A percentile compares a stretch with the other conserved stretches of the same genome.
phyloP scores from a whole-genome alignment of 2,329 filamentous ascomycete genomes.

The Fusarium albidum region DNA sequence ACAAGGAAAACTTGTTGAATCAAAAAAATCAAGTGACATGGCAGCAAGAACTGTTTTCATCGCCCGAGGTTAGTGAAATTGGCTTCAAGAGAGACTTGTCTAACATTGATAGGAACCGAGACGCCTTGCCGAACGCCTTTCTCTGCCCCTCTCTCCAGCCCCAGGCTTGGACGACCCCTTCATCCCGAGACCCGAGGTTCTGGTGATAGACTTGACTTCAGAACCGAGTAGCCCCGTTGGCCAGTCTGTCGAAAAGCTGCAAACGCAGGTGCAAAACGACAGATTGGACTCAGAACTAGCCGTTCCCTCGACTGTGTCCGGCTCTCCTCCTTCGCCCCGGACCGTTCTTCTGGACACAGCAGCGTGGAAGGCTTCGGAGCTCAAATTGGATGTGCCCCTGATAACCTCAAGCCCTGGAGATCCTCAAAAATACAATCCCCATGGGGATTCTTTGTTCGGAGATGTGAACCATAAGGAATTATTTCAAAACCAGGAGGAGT shows the following conservation, averaged over 20 bases:
- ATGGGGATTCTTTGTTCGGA: neutral
- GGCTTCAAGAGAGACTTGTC: neutral
- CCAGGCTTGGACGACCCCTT: conserved; percentile 28
- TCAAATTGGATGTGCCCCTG: conserved; percentile 38
- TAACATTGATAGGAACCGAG: conserved; percentile 11
- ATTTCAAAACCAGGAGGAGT: neutral
- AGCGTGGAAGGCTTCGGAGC: neutral
- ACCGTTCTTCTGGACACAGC: neutral
- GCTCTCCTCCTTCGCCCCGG: conserved; percentile 18
- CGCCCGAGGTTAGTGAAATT: conserved; percentile 9
- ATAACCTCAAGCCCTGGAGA: conserved; percentile 26
- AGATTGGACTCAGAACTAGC: conserved; percentile 34
- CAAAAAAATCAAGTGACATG: neutral
- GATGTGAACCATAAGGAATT: neutral
- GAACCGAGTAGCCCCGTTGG: conserved; percentile 41
- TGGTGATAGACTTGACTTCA: conserved; percentile 42
- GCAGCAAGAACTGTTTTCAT: conserved; percentile 9
- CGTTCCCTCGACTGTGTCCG: conserved; percentile 16
- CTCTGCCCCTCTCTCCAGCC: conserved; percentile 41
- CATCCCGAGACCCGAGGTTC: conserved; percentile 27
- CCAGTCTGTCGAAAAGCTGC: neutral
- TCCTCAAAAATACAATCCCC: neutral
- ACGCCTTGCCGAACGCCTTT: conserved; percentile 29
- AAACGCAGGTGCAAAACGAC: conserved; percentile 12
- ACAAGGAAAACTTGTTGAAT: neutral